These are phyloP conservation scores for Sarocladiaceae sp. DNA, from an alignment of 2,329 filamentous ascomycete species.

Conservation along the genomic window DNA sequence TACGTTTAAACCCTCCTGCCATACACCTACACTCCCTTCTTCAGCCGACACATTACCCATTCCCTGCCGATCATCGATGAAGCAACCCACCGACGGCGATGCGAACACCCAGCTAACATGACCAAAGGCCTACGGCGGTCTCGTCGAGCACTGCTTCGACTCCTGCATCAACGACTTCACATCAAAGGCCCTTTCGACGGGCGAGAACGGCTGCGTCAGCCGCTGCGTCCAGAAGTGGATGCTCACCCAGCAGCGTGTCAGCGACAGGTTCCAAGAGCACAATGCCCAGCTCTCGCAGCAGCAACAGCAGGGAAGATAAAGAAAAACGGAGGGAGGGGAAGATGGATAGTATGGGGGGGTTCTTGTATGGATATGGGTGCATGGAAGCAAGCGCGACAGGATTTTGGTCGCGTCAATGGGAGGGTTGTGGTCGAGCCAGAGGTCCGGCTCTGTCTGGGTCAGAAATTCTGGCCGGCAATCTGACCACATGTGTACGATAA, in stretches of 20 bases:
- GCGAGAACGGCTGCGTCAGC: constrained; percentile 87
- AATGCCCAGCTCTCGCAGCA: constrained; percentile 53
- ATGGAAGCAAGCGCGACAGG: too few relatives aligned
- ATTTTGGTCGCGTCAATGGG: too few relatives aligned
- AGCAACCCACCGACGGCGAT: not conserved
- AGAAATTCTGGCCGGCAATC: too few relatives aligned
- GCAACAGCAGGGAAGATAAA: constrained; percentile 39
- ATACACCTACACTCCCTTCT: not conserved
- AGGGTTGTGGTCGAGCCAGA: too few relatives aligned
- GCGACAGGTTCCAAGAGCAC: constrained; percentile 78
- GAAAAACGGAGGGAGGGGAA: not conserved
- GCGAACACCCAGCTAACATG: not conserved
- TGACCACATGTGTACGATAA: too few relatives aligned
- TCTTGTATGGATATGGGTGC: too few relatives aligned
- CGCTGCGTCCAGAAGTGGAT: constrained; percentile 96
- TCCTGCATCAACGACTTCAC: constrained; percentile 98
- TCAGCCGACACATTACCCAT: too few relatives aligned
- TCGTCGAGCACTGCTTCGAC: constrained; percentile 84
- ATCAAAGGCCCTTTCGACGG: constrained; percentile 82
- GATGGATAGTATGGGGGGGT: too few relatives aligned
- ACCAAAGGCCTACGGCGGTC: constrained; percentile 28
- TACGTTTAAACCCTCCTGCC: constrained; percentile 42
- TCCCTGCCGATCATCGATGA: too few relatives aligned
- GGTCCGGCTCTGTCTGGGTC: too few relatives aligned
- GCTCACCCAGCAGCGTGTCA: constrained; percentile 82